Evolutionary conservation across 2,329 filamentous ascomycete genomes (phyloP), one percentile per base, ranked within the genome.

Genomic region (Stagonosporopsis chrysanthemi): DNA sequence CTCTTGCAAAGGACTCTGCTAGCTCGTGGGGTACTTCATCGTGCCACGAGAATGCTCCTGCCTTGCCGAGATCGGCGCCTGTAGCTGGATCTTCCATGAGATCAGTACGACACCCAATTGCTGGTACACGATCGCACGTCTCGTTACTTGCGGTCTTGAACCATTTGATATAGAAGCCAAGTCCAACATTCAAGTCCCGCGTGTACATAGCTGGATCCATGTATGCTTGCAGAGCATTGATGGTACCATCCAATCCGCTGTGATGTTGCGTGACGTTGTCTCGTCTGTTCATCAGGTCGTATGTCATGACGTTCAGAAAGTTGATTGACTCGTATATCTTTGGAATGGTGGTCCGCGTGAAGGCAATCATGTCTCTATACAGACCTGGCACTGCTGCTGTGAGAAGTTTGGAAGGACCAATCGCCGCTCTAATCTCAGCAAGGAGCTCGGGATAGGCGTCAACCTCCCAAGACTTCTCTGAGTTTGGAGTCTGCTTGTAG

Each of bases 231-330:
- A 91, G 71, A 3, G 84, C 78, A 4, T 80, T 75, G 4, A 81
- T 72, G 0, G 87, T 87, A 7, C 78, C 82, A 14, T 77, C 67
- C 5, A 90, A 78, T n/a, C 85, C 85, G 42, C 83, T 87, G 69
- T 90, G 88, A 72, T 91, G 89, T 31, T 78, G 81, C 4, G 88
- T 90, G 9, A 78, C 69, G 40, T 75, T 85, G 75, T 90, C 85
- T 35, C 89, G 85, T 28, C 88, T 67, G 76, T 90, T 90, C 83
- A 89, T 88, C 41, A 91, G 71, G 68, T 91, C 89, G 70, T 91
- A 91, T 1, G 84, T 82, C 88, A 90, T 90, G 61, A 91, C 70
- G 65, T 90, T 90, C 67, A 90, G 79, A 67, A 86, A 88, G 69
- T 91, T 87, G 15, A 90, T 82, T 1, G 80, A 79, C 12, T 77